Percentiles rank a stretch among this genome's conserved stretches.
These are phyloP conservation scores for Tetragonia tetragonoides DNA, from an alignment of 148 eudicot genomes.

Conservation along the genomic window DNA sequence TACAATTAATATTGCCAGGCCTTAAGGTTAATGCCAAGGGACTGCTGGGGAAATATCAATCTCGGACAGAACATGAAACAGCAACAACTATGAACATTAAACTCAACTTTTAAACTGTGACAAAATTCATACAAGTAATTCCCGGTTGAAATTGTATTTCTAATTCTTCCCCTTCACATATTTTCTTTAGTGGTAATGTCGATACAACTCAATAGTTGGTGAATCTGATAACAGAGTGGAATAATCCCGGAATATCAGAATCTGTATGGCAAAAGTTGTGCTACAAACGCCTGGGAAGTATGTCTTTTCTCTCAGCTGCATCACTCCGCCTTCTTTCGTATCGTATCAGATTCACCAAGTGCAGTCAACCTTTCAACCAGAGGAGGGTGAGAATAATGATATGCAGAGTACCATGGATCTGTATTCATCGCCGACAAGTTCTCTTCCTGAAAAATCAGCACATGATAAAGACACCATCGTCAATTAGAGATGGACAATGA, in stretches of 20 bases:
- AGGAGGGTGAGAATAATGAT: slow-evolving; percentile 96
- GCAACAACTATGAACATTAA: slow-evolving; percentile 1
- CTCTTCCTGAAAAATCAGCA: slow-evolving; percentile 63
- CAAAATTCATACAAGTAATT: slow-evolving; percentile 25
- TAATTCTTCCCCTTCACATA: slow-evolving; percentile 11
- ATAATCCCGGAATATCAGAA: neutral
- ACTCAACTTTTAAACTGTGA: neutral
- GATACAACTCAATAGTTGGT: slow-evolving; percentile 15
- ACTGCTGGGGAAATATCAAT: neutral
- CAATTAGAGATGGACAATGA: neutral
- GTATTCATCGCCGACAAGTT: slow-evolving; percentile 95
- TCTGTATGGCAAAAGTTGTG: slow-evolving; percentile 1
- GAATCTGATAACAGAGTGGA: slow-evolving; percentile 3
- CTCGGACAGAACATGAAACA: neutral
- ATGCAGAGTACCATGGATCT: slow-evolving; percentile 97
- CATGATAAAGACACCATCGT: neutral
- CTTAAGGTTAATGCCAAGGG: no score
- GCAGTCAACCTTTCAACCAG: slow-evolving; percentile 91
- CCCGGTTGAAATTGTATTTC: neutral
- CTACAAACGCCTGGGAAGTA: slow-evolving; percentile 3
- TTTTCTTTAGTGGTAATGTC: slow-evolving; percentile 9
- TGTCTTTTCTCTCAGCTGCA: neutral
- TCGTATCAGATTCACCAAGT: slow-evolving; percentile 67
- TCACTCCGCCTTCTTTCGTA: slow-evolving; percentile 42
- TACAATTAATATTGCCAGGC: no score